Percentiles rank a stretch among this genome's conserved stretches.
These are phyloP conservation scores for Rhamnella rubrinervis DNA, from an alignment of 331 rosid genomes.

Conservation along the genomic window DNA sequence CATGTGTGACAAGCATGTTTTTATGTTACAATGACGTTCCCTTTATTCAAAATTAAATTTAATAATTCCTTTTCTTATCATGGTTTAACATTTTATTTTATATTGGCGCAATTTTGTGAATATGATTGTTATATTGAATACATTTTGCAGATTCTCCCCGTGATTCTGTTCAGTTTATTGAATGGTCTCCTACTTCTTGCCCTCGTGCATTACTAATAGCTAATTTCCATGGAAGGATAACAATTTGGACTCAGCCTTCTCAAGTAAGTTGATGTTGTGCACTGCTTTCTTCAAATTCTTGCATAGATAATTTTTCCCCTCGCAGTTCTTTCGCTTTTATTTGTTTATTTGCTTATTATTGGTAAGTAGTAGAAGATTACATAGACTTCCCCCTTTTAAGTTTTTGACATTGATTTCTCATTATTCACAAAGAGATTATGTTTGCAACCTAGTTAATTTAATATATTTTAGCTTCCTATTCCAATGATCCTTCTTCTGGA, in stretches of 20 bases:
- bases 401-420: neutral
- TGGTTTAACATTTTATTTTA: neutral
- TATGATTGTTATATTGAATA: slow-evolving; percentile 19
- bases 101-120: slow-evolving; percentile 2
- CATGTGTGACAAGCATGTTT: neutral
- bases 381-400: neutral
- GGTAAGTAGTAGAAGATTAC: too few relatives aligned
- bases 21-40: too few relatives aligned
- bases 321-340: neutral
- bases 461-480: neutral
- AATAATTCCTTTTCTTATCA: neutral
- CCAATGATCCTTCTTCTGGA: neutral
- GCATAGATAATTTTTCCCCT: neutral
- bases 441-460: neutral
- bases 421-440: neutral
- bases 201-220: slow-evolving; percentile 80
- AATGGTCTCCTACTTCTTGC: slow-evolving; percentile 92
- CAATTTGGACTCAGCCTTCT: slow-evolving; percentile 93
- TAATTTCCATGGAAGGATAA: slow-evolving; percentile 90
- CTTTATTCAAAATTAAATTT: too few relatives aligned
- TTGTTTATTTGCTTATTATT: too few relatives aligned
- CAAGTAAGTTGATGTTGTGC: slow-evolving; percentile 49
- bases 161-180: slow-evolving; percentile 91
- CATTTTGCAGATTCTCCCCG: slow-evolving; percentile 79
- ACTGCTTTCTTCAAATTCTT: neutral